These are phyloP conservation scores for Prunus persica DNA, from an alignment of 306 rosid genomes.

Conservation along the genomic window DNA sequence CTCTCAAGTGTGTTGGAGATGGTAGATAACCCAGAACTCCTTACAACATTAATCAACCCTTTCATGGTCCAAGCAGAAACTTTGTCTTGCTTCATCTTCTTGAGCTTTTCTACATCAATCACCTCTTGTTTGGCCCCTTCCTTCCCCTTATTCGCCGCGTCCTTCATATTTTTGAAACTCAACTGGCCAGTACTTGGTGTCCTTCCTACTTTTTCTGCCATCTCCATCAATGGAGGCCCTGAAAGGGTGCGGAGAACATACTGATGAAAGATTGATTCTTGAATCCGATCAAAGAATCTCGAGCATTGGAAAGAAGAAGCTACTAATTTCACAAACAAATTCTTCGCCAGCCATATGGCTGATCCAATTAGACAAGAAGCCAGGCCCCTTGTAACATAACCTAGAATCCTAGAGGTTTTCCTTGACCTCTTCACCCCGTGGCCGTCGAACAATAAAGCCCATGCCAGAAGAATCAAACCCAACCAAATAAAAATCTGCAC, in stretches of 20 bases:
- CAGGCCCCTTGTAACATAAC: constrained; percentile 55
- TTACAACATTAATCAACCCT: constrained; percentile 63
- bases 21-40: constrained; percentile 66
- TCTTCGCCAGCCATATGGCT: constrained; percentile 63
- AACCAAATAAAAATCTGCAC: constrained; percentile 72
- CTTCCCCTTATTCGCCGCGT: constrained; percentile 28
- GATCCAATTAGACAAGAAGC: constrained; percentile 63
- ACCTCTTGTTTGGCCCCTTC: constrained; percentile 56
- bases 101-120: constrained; percentile 77
- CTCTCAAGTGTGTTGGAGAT: constrained; percentile 46
- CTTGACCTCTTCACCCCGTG: constrained; percentile 40
- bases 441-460: constrained; percentile 53
- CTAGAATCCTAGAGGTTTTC: constrained; percentile 34
- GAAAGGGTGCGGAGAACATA: constrained; percentile 70
- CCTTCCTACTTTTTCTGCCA: constrained; percentile 44
- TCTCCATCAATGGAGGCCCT: constrained; percentile 71
- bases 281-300: constrained; percentile 83
- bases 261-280: constrained; percentile 79
- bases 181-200: constrained; percentile 36
- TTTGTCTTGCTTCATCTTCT: constrained; percentile 65
- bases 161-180: constrained; percentile 47
- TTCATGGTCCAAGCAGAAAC: constrained; percentile 93
- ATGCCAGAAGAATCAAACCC: constrained; percentile 61
- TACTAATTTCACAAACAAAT: constrained; percentile 57
- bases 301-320: constrained; percentile 66